Evolutionary conservation across 129 eudicot species (phyloP), one percentile per base, ranked within the genome.

Genomic region (Ambrosia artemisiifolia): DNA sequence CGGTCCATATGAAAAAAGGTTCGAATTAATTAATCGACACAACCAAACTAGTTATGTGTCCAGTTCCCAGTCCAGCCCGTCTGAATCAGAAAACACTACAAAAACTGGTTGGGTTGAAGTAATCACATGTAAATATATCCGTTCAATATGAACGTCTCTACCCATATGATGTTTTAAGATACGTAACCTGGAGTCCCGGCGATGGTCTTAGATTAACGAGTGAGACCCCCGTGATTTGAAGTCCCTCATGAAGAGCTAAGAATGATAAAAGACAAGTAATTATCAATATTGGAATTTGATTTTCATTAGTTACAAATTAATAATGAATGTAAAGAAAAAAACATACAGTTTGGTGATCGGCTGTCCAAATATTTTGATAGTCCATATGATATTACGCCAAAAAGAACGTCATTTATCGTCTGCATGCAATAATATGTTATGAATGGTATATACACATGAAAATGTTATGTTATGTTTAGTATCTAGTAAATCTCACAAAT

Each of bases 321-420:
- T 32, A 60, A 33, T 0, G n/a, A 33, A 59, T 40, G 44, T 40
- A 70, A 60, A 2, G 13, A 6, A 11, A 2, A 32, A 6, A 11
- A 53, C 49, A 16, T 84, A 92, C 97, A 66, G 34, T 73, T 65
- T 2, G 92, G 75, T 8, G 96, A 87, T 38, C 84, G 76, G 3
- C 73, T 56, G 51, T 89, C 86, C 47, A 93, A 65, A 82, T 92
- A 92, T 77, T 73, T 87, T 13, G 96, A 89, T 30, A 92, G 83
- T 14, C 98, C 98, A 34, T 66, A 67, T 50, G 98, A 89, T 61
- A 92, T 80, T 19, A 92, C 80, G 34, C 94, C 97, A 76, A 88
- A 81, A 14, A 88, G 86, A 16, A 92, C 96, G 63, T 92, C 98
- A 64, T 92, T 92, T 24, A 92, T 87, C 1, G 98, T 92, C 98